Conservation (phyloP, 345 rosid genomes). For the Laguncularia racemosa region DNA sequence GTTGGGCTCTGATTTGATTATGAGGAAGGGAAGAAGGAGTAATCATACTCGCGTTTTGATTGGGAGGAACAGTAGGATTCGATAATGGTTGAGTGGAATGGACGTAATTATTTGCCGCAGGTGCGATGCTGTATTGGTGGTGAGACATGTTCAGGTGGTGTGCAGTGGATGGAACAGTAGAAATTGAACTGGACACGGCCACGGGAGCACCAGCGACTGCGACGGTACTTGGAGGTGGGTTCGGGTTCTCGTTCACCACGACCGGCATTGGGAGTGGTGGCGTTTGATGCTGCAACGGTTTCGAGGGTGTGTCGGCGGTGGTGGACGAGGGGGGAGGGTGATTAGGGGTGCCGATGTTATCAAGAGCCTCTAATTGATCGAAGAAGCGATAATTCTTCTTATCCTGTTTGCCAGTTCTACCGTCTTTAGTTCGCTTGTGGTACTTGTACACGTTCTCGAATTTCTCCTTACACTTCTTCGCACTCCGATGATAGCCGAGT, state of each 20-base stretch:
- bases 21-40: no score
- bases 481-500: conserved; percentile 66
- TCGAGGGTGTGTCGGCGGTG: background rate
- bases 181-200: background rate
- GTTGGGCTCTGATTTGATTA: no score
- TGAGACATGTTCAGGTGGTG: background rate
- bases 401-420: conserved; percentile 55
- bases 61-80: background rate
- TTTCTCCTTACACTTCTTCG: conserved; percentile 92
- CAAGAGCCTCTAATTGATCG: conserved; percentile 75
- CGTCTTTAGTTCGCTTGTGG: conserved; percentile 86
- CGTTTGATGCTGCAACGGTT: no score
- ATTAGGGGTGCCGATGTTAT: conserved; percentile 16
- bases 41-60: conserved; percentile 8
- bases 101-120: background rate
- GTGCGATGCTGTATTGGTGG: conserved; percentile 10
- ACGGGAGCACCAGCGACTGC: no score
- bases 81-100: no score
- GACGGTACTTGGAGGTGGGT: background rate
- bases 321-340: conserved; percentile 8
- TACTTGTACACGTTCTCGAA: conserved; percentile 91
- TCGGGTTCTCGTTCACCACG: background rate
- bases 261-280: conserved; percentile 19
- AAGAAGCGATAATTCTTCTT: conserved; percentile 75
- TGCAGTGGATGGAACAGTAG: conserved; percentile 31